Evolutionary conservation across 2,329 filamentous ascomycete species (phyloP), one percentile per base, ranked within the genome.

Genomic region (Metarhizium humberi): DNA sequence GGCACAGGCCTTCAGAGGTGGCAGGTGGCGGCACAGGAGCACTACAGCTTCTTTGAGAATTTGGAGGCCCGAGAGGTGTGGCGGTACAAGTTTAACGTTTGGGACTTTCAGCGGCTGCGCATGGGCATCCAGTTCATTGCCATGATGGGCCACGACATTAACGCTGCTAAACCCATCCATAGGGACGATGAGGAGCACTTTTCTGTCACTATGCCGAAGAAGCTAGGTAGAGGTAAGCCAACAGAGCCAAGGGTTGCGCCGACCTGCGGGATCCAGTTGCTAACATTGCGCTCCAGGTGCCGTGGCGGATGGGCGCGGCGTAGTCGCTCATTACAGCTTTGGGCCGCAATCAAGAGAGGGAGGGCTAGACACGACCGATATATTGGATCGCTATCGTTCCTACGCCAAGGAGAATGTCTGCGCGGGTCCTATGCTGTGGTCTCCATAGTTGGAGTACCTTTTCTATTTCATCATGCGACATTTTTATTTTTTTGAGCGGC

Each of bases 61-160:
- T 68, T 82, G 3, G 77, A 80, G 62, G 65, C 68, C 43, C 69
- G 72, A 32, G 66, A 72, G 47, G 60, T 79, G 29, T 64, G 68
- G 11, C 69, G 66, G 43, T 81, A 81, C 62, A 76, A 75, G 58
- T 80, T 79, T 56, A 66, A 69, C 57, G 67, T 67, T 34, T 78
- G 76, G 68, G 73, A 77, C 54, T 78, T 78, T 48, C 72, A 77
- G n/a, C 77, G 74, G 36, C 69, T 71, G 52, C 71, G 78, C 30
- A 73, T 80, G 61, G 80, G 77, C 51, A 75, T 78, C 32, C 78
- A 81, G 60, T 78, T 84, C 59, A 69, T 78, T 46, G 77, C 75
- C 46, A 73, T 83, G 52, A 73, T 76, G 69, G 77, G 78, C n/a
- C 68, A 69, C 36, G 78, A 81, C 59, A 74, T 79, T 47, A 69